Evolutionary conservation across 768 basidiomycete species (phyloP), one percentile per base, ranked within the genome.

Genomic region (Phylloporus arenicola): DNA sequence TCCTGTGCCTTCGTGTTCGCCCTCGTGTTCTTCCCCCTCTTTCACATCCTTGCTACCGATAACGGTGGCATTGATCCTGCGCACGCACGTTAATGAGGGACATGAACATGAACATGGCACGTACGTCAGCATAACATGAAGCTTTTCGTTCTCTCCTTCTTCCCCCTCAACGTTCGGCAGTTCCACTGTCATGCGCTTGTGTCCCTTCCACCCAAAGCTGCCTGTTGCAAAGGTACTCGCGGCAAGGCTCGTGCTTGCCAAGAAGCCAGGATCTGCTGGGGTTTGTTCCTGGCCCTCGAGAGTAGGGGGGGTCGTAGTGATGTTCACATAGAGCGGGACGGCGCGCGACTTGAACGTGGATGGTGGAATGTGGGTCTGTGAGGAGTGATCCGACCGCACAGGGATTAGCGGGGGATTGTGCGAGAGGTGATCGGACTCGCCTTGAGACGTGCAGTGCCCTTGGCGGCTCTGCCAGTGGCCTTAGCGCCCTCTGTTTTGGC

Each of bases 151-250:
- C 5, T 69, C 75, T 37, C 70, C 79, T 14, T 65, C 73, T 13
- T 66, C 73, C 14, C 66, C 70, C 14, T 79, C 76, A 0, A 70
- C 61, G 48, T 74, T 72, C 48, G 78, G 72, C 14, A 91, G 63
- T 59, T 88, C 84, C 45, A 92, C 74, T 1, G 72, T 75, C 52
- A 90, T 67, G 22, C 82, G 77, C 64, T 83, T 85, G 64, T 67
- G 78, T 2, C 84, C 88, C 64, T 89, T 91, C 89, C 89, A 92
- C 16, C 90, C 89, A 63, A 85, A 88, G 61, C 85, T 87, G 11
- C 88, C 87, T 0, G 87, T 88, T 13, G 72, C 59, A 67, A 92
- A 89, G 34, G 77, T 72, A 51, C 68, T 76, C 2, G 89, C 79
- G 4, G 75, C 56, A 7, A 89, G 73, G 0, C 77, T 76, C 19